Evolutionary conservation across 768 basidiomycete genomes (phyloP), one percentile per base, ranked within the genome.

Genomic region (Phylloporus rhodoxanthus): DNA sequence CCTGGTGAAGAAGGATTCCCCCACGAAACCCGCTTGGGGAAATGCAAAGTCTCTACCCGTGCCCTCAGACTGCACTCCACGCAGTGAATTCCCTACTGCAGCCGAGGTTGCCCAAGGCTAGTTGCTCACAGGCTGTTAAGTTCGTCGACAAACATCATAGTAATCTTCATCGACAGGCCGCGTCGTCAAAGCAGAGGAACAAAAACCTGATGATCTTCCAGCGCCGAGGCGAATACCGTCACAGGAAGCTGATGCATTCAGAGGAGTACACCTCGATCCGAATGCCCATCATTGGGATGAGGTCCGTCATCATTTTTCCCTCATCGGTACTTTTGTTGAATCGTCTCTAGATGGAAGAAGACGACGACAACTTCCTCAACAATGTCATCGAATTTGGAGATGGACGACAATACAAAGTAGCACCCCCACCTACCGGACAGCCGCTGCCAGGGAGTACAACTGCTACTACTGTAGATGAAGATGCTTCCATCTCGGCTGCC

Each of bases 231-330:
- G 83, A 84, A 64, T 82, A 82, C 61, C 78, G 36, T 69, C 82
- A 47, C 86, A 92, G 63, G 88, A 91, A 59, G 85, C 93, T 7
- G 95, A 96, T 66, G 87, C 93, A 1, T 99, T 99, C 70, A 80
- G 93, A 33, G 94, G 94, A 0, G 84, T 91, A 1, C 93, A 98
- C 67, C 72, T 97, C 41, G 85, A 96, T 68, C 90, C 93, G 43
- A 94, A 94, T 59, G 83, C 88, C 3, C 88, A 92, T 63, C 93
- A 97, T 64, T 99, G 96, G 96, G 96, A 97, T 58, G 93, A 96
- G 78, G 94, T 97, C 55, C 53, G 87, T 69, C 34, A 30, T 41
- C 52, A 57, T 5, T 53, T 45, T 47, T 8, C 48, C 49, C 30
- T 42, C 20, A 23, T 42, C 28, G 10, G 45, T 29, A 39, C 14